These are phyloP conservation scores for Azolla pinnata DNA, from an alignment of 75 land plant species.

Conservation along the genomic window DNA sequence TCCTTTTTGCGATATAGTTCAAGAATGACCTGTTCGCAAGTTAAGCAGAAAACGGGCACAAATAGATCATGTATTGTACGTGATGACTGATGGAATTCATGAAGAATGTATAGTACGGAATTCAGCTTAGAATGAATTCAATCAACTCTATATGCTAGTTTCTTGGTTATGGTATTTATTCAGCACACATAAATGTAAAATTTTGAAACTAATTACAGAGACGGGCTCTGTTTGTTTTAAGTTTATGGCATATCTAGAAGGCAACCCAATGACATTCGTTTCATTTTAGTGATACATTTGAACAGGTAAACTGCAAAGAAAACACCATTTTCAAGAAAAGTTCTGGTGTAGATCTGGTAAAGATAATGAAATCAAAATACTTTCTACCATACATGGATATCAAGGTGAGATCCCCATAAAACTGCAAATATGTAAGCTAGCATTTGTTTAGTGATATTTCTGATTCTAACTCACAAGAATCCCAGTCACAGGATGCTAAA, in stretches of 20 bases:
- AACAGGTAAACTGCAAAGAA: conserved; percentile 44
- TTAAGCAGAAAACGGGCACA: too few species aligned
- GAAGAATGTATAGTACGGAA: too few species aligned
- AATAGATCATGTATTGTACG: too few species aligned
- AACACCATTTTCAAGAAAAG: conserved; percentile 36
- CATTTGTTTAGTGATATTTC: neutral
- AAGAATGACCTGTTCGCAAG: too few species aligned
- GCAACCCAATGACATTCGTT: conserved; percentile 2
- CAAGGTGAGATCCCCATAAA: neutral
- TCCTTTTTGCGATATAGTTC: too few species aligned
- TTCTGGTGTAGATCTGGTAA: conserved; percentile 49
- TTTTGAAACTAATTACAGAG: neutral
- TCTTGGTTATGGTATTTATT: neutral
- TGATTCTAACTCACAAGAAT: neutral
- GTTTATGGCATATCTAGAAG: neutral
- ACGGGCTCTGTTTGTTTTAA: neutral
- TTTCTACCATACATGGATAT: conserved; percentile 26
- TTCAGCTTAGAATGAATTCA: neutral
- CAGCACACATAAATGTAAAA: neutral
- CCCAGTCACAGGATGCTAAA: neutral
- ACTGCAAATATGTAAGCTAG: conserved; percentile 4
- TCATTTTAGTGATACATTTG: conserved; percentile 54
- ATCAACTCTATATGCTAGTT: neutral
- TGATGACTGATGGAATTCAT: too few species aligned
- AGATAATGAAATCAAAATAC: conserved; percentile 62